Conservation (phyloP, 2,329 filamentous ascomycete species). For the Lomentospora prolificans region DNA sequence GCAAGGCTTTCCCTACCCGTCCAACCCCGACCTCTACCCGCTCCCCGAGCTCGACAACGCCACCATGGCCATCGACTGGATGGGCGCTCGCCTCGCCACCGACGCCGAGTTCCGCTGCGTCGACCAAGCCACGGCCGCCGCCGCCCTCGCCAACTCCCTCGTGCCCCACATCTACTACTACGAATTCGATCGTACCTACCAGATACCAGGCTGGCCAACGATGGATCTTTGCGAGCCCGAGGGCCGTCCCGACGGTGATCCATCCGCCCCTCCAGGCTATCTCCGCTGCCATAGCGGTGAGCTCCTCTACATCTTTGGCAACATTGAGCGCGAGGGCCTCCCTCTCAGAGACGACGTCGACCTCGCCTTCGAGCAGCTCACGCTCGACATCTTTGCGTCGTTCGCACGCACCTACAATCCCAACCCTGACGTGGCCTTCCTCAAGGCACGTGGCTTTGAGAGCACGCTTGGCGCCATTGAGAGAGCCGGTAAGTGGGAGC, state of each 20-base stretch:
- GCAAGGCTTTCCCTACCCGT: constrained; percentile 14
- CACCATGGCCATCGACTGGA: constrained; percentile 21
- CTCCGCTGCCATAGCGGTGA: constrained; percentile 31
- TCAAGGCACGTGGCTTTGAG: constrained; percentile 19
- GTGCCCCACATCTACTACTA: constrained; percentile 24
- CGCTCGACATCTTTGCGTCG: constrained; percentile 23
- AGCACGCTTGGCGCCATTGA: constrained; percentile 18
- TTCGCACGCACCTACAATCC: constrained; percentile 23
- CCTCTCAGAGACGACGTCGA: constrained; percentile 25
- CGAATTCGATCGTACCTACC: constrained; percentile 30
- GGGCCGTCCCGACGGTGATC: constrained; percentile 22
- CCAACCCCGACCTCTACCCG: constrained; percentile 11
- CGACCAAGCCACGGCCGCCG: constrained; percentile 22
- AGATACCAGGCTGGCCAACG: constrained; percentile 18
- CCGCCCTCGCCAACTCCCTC: constrained; percentile 18
- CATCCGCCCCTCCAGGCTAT: constrained; percentile 22
- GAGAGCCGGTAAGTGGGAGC: constrained; percentile 19
- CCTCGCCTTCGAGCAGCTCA: constrained; percentile 20
- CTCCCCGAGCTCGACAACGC: constrained; percentile 11
- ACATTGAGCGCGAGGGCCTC: constrained; percentile 18
- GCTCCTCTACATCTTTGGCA: constrained; percentile 26
- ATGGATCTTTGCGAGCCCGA: constrained; percentile 31
- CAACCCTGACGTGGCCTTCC: constrained; percentile 19
- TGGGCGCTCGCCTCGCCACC: constrained; percentile 22
- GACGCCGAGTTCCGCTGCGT: constrained; percentile 21